These are phyloP conservation scores for Sarocladium brachiariae DNA, from an alignment of 2,329 filamentous ascomycete genomes.

Conservation along the genomic window DNA sequence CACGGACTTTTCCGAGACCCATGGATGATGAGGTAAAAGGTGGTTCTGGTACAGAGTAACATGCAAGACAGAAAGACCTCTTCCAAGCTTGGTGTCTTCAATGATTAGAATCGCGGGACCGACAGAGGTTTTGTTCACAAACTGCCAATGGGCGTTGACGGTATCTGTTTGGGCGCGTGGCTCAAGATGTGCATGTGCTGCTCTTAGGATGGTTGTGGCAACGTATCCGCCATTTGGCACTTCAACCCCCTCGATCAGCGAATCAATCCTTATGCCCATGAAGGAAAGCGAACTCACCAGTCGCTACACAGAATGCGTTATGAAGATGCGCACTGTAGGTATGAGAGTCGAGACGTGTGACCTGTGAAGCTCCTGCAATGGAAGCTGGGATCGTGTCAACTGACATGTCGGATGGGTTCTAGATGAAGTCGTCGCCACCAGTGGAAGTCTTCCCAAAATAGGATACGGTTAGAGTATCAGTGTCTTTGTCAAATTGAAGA, in stretches of 20 bases:
- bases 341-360: conserved; percentile 5
- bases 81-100: conserved; percentile 34
- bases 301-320: not conserved
- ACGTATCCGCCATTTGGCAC: conserved; percentile 42
- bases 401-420: not conserved
- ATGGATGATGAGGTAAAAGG: conserved; percentile 26
- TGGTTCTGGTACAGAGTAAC: conserved; percentile 33
- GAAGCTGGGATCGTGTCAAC: conserved; percentile 4
- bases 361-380: not conserved
- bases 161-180: conserved; percentile 29
- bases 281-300: not conserved
- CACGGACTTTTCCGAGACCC: conserved; percentile 25
- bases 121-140: conserved; percentile 29
- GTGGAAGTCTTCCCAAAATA: too few relatives aligned
- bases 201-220: conserved; percentile 31
- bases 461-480: too few relatives aligned
- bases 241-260: conserved; percentile 13
- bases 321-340: not conserved
- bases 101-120: conserved; percentile 32
- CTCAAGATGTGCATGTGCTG: conserved; percentile 26
- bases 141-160: conserved; percentile 34
- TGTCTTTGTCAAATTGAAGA: too few relatives aligned
- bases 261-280: too few relatives aligned
- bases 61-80: conserved; percentile 34
- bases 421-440: too few relatives aligned